phyloP scores from a whole-genome alignment of 441 rosid species.

The Erodium trifolium region DNA sequence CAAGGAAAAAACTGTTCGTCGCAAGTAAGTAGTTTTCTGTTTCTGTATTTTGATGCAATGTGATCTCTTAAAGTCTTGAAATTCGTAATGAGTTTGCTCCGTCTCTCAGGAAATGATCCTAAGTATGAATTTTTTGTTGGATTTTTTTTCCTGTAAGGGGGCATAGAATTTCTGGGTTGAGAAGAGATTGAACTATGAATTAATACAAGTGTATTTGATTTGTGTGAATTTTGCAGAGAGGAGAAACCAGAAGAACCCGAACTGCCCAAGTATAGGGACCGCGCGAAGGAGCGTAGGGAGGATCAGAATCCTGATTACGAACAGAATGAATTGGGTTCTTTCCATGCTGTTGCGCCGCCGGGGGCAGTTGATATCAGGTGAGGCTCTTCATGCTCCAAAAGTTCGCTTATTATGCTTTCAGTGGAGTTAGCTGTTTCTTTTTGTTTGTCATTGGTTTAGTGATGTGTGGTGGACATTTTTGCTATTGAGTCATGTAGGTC shows the following conservation, averaged over 20 bases:
- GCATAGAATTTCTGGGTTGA: background rate
- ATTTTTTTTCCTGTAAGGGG: background rate
- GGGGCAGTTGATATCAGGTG: constrained; percentile 62
- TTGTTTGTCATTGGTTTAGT: background rate
- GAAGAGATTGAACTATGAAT: background rate
- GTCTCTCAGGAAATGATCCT: background rate
- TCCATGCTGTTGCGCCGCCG: constrained; percentile 96
- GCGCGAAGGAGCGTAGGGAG: constrained; percentile 93
- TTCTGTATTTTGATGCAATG: background rate
- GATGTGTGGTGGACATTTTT: background rate
- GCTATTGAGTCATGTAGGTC: constrained; percentile 27
- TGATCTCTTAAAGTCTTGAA: background rate
- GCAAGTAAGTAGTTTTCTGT: constrained; percentile 40
- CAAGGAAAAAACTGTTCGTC: constrained; percentile 87
- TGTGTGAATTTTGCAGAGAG: constrained; percentile 39
- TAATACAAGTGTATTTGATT: background rate
- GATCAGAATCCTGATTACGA: constrained; percentile 97
- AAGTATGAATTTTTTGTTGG: background rate
- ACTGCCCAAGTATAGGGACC: constrained; percentile 68
- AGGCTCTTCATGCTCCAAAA: background rate
- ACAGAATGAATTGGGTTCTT: constrained; percentile 67
- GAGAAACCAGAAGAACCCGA: constrained; percentile 84
- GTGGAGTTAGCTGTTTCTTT: background rate
- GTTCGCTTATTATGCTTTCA: background rate
- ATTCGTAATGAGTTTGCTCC: background rate